These are phyloP conservation scores for Papiliotrema laurentii DNA, from an alignment of 1,284 basidiomycete genomes.

Conservation along the genomic window DNA sequence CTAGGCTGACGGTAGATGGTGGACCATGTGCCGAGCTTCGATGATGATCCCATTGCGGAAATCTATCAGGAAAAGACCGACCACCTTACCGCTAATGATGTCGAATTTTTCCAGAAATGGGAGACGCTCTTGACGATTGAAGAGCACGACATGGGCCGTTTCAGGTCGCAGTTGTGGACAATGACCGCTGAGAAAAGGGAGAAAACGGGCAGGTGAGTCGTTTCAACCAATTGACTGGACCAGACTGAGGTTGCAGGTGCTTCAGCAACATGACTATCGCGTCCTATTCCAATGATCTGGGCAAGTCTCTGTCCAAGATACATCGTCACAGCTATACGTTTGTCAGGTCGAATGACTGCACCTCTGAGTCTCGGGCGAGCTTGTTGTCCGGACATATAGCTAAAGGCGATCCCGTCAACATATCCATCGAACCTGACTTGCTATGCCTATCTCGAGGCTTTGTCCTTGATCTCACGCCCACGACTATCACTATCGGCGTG, in stretches of 20 bases:
- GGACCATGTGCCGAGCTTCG: constrained; percentile 57
- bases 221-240: neutral
- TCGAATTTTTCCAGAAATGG: constrained; percentile 85
- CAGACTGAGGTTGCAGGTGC: constrained; percentile 46
- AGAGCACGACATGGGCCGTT: constrained; percentile 76
- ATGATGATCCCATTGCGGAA: constrained; percentile 64
- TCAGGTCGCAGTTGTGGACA: constrained; percentile 91
- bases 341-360: constrained; percentile 45
- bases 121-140: constrained; percentile 81
- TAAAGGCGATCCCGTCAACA: constrained; percentile 71
- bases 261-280: constrained; percentile 73
- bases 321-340: constrained; percentile 63
- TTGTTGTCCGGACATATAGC: constrained; percentile 75
- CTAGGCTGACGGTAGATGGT: constrained; percentile 55
- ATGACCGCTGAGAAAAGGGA: constrained; percentile 76
- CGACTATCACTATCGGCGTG: constrained; percentile 67
- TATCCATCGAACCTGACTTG: constrained; percentile 78
- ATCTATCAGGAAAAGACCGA: constrained; percentile 73
- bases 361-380: constrained; percentile 37
- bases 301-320: constrained; percentile 47
- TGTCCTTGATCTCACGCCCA: constrained; percentile 65
- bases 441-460: constrained; percentile 81
- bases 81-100: constrained; percentile 67
- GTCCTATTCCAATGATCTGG: constrained; percentile 36
- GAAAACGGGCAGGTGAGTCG: constrained; percentile 60